These are phyloP conservation scores for Leptographium radiaticola DNA, from an alignment of 2,329 filamentous ascomycete species.

Conservation along the genomic window DNA sequence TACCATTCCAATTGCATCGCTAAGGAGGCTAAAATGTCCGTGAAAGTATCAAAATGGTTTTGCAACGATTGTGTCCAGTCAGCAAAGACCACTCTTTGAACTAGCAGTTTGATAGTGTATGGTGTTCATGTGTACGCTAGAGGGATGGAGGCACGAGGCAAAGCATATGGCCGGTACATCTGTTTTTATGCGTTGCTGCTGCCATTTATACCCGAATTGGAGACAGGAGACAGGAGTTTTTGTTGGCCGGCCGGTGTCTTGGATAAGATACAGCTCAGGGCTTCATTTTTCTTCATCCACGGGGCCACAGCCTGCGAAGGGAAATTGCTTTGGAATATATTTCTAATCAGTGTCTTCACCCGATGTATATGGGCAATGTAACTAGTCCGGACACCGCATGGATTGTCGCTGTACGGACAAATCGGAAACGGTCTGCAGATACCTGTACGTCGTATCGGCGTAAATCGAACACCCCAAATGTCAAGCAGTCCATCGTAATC, in stretches of 20 bases:
- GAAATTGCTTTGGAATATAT: background rate
- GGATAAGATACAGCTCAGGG: background rate
- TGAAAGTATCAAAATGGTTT: conserved; percentile 20
- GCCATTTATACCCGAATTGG: background rate
- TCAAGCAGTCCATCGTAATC: no score
- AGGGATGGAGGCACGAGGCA: background rate
- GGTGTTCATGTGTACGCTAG: background rate
- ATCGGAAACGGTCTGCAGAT: no score
- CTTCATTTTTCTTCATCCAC: background rate
- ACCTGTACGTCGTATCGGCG: no score
- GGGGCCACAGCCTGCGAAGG: background rate
- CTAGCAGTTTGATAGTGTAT: background rate
- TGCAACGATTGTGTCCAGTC: conserved; percentile 27
- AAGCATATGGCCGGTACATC: background rate
- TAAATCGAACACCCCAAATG: no score
- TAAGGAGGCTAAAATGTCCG: conserved; percentile 21
- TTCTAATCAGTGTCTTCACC: no score
- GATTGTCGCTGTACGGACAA: no score
- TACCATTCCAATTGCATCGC: conserved; percentile 37
- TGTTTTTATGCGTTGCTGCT: background rate
- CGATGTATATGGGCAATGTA: no score
- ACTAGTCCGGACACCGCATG: no score
- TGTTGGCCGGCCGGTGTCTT: background rate
- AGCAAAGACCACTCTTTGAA: background rate
- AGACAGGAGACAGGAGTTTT: background rate